Conservation (phyloP, 2,329 filamentous ascomycete genomes). For the Arthrobotrys sinensis region DNA sequence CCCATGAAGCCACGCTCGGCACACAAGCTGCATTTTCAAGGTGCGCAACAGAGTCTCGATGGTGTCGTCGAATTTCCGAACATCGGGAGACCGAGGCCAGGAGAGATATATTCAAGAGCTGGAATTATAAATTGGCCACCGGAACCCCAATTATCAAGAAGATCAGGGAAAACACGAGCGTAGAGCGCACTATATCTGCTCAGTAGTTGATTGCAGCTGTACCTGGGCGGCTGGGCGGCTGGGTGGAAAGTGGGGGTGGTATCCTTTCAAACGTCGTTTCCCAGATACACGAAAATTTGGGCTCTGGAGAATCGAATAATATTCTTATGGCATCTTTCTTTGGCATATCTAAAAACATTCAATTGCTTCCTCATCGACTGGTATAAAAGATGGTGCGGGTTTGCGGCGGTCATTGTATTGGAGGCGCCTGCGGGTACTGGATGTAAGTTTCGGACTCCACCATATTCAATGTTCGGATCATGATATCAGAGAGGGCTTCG, state of each 20-base stretch:
- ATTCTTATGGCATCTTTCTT: neutral
- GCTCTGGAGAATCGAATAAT: neutral
- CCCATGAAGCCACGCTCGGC: conserved; percentile 16
- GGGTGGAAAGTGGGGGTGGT: neutral
- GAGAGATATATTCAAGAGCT: conserved; percentile 9
- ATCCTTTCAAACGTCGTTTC: neutral
- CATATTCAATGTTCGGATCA: too few species aligned
- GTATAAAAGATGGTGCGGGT: neutral
- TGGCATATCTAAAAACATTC: too few species aligned
- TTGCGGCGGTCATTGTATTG: neutral
- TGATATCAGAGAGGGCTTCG: too few species aligned
- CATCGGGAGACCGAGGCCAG: conserved; percentile 33
- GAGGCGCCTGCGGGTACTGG: neutral
- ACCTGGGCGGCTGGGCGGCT: neutral
- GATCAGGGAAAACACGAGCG: conserved; percentile 23
- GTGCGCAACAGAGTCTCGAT: conserved; percentile 28
- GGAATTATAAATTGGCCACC: conserved; percentile 34
- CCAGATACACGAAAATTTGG: too few species aligned
- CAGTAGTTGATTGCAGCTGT: neutral
- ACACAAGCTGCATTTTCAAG: conserved; percentile 16
- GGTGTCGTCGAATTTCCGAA: conserved; percentile 43
- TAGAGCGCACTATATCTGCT: neutral
- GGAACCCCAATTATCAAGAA: conserved; percentile 53
- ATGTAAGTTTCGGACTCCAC: neutral
- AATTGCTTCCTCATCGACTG: neutral